Base-by-base conservation (phyloP, 2,329 filamentous ascomycete genomes). In the Aspergillus niger region DNA sequence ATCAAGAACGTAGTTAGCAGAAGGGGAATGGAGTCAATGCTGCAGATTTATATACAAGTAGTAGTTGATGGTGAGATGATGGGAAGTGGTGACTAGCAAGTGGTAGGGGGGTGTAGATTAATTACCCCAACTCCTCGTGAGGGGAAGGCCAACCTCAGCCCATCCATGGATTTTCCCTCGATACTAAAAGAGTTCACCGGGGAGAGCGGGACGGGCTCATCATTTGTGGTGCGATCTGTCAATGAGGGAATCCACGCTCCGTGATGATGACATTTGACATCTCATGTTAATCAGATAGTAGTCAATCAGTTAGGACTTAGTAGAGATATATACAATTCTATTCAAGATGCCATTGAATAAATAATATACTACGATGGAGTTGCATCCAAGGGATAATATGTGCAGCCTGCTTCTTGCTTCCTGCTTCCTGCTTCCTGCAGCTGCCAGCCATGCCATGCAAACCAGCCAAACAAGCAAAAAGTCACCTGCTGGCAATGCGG, bases 61-160 rank as follows among this genome's bases (percentile, higher is more conserved):
- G 20, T 20, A 2, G 2, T 36, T 15, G 26, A 30, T 30, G 26
- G 30, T 32, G 28, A 32, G 30, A 50, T 26, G 47, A 4, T 50
- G 47, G 8, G 6, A 4, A 3, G 8, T 11, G 22, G 32, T 15
- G 20, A 20, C 20, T 20, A 20, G 20, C 20, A 2, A 10, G 24
- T 48, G 26, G 38, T 13, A 26, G 30, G 15, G 6, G 30, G 44
- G 5, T 20, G 20, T 20, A 36, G 32, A 36, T 36, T 32, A 30
- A n/a, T 65, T 72, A 71, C 70, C 68, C 70, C 70, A 70, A 73
- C 57, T 69, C 53, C 58, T 64, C 53, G 69, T 72, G 70, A 73
- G 70, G 70, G 70, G 70, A 70, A 69, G 59, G 5, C 24, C 44
- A 41, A 26, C 64, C 64, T 64, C 60, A 66, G 60, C 56, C 59